These are phyloP conservation scores for Gryganskiella cystojenkinii DNA, from an alignment of 192 early-diverging fungal species.

Conservation along the genomic window DNA sequence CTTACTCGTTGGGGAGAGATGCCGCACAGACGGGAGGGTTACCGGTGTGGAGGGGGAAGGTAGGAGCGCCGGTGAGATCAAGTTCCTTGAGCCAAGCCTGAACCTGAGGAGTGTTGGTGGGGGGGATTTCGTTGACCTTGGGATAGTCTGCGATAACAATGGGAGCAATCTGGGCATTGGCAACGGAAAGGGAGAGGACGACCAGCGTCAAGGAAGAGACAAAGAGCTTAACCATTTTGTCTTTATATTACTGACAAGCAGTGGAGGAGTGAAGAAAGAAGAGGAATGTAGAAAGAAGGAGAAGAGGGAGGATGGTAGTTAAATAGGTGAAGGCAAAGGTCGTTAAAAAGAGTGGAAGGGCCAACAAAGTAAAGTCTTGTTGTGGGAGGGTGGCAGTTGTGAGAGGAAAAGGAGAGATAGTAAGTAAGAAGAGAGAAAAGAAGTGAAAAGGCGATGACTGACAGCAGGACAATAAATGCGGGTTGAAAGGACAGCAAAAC, in stretches of 20 bases:
- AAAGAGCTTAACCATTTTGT: conserved; percentile 31
- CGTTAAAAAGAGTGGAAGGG: conserved; percentile 25
- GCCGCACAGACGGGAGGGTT: conserved; percentile 9
- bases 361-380: conserved; percentile 10
- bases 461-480: too few relatives aligned
- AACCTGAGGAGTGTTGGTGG: conserved; percentile 16
- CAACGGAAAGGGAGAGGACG: conserved; percentile 17
- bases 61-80: conserved; percentile 25
- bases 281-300: background rate
- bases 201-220: conserved; percentile 22
- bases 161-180: conserved; percentile 21
- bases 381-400: conserved; percentile 2
- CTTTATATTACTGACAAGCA: background rate
- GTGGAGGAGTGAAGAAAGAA: background rate
- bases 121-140: conserved; percentile 2
- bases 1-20: conserved; percentile 26
- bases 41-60: conserved; percentile 14
- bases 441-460: background rate
- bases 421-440: background rate
- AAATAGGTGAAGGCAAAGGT: conserved; percentile 1
- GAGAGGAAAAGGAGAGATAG: background rate
- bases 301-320: background rate
- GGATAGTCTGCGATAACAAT: conserved; percentile 23
- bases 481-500: too few relatives aligned
- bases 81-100: conserved; percentile 30